These are phyloP conservation scores for Liquidambar formosana DNA, from an alignment of 164 flowering plant species.

Conservation along the genomic window DNA sequence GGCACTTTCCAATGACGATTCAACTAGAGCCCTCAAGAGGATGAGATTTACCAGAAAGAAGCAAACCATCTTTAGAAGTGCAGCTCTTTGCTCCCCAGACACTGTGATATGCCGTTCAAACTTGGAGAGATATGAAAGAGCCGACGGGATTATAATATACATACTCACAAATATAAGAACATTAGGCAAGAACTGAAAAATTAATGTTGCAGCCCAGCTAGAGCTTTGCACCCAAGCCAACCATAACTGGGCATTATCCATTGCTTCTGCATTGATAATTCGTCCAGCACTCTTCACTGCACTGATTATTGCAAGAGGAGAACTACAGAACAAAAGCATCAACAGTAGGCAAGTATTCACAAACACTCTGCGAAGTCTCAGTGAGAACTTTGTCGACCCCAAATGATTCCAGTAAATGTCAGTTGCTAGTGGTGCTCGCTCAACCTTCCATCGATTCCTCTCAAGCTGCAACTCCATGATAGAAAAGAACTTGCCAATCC, in stretches of 20 bases:
- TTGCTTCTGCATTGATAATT: conserved; percentile 91
- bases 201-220: conserved; percentile 81
- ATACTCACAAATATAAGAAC: conserved; percentile 92
- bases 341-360: conserved; percentile 83
- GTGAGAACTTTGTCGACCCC: conserved; percentile 73
- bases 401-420: conserved; percentile 97
- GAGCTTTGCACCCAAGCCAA: conserved; percentile 87
- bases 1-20: conserved; percentile 86
- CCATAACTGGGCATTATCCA: conserved; percentile 91
- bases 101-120: conserved; percentile 92
- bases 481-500: conserved; percentile 83
- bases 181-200: conserved; percentile 94
- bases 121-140: conserved; percentile 84
- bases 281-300: conserved; percentile 84
- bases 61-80: conserved; percentile 94
- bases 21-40: conserved; percentile 79
- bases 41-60: conserved; percentile 96
- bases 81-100: conserved; percentile 96
- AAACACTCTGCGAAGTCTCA: conserved; percentile 73
- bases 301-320: conserved; percentile 92
- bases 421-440: conserved; percentile 87
- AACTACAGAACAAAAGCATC: conserved; percentile 87
- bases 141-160: conserved; percentile 92
- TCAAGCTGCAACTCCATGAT: conserved; percentile 78
- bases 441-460: conserved; percentile 94